phyloP scores from a whole-genome alignment of 257 asterid species.

The Penstemon barbatus region DNA sequence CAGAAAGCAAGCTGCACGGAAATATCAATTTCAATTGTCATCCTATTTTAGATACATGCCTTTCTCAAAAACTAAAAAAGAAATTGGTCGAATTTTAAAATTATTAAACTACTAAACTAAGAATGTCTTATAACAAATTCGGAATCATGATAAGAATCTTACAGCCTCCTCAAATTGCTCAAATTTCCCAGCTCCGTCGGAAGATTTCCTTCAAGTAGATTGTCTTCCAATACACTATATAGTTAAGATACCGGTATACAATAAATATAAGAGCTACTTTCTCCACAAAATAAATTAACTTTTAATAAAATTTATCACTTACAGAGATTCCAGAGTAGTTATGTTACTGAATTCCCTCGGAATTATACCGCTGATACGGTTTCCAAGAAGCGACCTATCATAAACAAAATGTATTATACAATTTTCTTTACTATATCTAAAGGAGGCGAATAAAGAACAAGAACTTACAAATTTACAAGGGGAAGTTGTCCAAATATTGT shows the following conservation, averaged over 20 bases:
- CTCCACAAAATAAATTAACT: slow-evolving; percentile 16
- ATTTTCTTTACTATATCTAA: background rate
- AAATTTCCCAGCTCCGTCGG: slow-evolving; percentile 63
- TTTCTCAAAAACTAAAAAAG: no score
- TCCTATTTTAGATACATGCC: no score
- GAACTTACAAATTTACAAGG: slow-evolving; percentile 55
- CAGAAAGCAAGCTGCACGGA: slow-evolving; percentile 70
- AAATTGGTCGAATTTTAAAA: no score
- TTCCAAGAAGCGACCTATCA: slow-evolving; percentile 70
- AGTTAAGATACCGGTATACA: slow-evolving; percentile 27
- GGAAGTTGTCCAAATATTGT: slow-evolving; percentile 48
- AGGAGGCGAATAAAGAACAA: background rate
- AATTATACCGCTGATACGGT: slow-evolving; percentile 67
- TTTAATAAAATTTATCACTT: slow-evolving; percentile 37
- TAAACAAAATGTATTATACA: slow-evolving; percentile 9
- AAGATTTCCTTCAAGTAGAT: slow-evolving; percentile 79
- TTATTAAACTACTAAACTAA: no score
- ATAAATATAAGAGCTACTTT: slow-evolving; percentile 25
- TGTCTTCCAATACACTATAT: slow-evolving; percentile 71
- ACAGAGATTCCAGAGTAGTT: slow-evolving; percentile 63
- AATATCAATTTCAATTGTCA: background rate
- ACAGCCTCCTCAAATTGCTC: slow-evolving; percentile 66
- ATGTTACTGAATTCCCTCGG: slow-evolving; percentile 80
- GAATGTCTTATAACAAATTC: background rate
- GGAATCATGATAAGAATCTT: slow-evolving; percentile 37